These are phyloP conservation scores for Scutellaria barbata DNA, from an alignment of 257 asterid species.

Conservation along the genomic window DNA sequence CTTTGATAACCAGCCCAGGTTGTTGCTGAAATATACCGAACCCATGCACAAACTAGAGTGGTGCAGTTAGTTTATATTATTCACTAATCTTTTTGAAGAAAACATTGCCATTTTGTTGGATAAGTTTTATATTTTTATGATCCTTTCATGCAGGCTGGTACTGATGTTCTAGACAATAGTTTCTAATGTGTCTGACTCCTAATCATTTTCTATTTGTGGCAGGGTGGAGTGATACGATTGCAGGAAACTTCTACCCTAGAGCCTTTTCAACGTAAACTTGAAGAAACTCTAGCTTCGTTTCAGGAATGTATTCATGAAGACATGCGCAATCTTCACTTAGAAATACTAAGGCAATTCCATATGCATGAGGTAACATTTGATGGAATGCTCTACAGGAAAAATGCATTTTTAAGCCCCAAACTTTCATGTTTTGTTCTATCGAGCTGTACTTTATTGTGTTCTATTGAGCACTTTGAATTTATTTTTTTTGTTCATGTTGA, in stretches of 20 bases:
- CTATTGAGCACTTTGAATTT: no score
- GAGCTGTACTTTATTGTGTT: no score
- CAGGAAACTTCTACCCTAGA: slow-evolving; percentile 70
- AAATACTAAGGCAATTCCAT: slow-evolving; percentile 80
- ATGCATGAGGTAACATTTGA: slow-evolving; percentile 78
- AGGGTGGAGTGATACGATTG: slow-evolving; percentile 60
- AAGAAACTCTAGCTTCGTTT: slow-evolving; percentile 78
- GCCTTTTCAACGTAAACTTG: slow-evolving; percentile 78
- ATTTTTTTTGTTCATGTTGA: no score
- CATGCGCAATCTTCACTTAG: slow-evolving; percentile 90
- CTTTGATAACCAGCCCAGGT: no score
- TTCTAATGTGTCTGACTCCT: background rate
- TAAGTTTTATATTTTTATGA: no score
- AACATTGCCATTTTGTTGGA: no score
- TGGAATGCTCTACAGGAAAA: background rate
- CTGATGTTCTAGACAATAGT: no score
- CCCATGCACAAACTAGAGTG: no score
- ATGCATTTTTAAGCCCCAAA: background rate
- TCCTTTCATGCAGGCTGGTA: background rate
- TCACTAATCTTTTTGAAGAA: no score
- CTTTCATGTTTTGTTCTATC: background rate
- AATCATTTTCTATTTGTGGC: slow-evolving; percentile 32
- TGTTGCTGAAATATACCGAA: no score
- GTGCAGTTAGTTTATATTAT: no score
- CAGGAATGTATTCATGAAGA: slow-evolving; percentile 85